A percentile compares a stretch with the other conserved stretches of the same genome.
phyloP scores from a whole-genome alignment of 768 basidiomycete species.

The Boletus patriciae region DNA sequence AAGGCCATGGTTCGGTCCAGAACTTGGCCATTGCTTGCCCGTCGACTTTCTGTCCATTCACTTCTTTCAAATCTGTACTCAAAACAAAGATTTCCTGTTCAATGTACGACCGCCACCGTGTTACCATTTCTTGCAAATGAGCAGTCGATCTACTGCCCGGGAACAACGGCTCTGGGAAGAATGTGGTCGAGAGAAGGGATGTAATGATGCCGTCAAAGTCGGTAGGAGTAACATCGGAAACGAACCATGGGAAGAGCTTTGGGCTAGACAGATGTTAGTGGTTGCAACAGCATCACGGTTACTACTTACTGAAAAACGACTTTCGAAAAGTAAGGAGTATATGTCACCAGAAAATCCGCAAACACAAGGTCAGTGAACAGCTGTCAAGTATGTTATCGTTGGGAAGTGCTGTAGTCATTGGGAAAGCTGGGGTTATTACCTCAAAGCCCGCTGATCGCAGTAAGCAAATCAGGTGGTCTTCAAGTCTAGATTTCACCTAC shows the following conservation, averaged over 20 bases:
- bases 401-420: neutral
- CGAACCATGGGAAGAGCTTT: slow-evolving; percentile 96
- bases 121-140: slow-evolving; percentile 59
- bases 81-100: slow-evolving; percentile 67
- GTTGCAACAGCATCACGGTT: neutral
- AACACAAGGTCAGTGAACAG: slow-evolving; percentile 92
- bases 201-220: slow-evolving; percentile 70
- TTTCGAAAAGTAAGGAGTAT: slow-evolving; percentile 76
- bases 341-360: slow-evolving; percentile 88
- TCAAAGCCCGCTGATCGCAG: slow-evolving; percentile 78
- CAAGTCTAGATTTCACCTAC: slow-evolving; percentile 38
- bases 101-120: slow-evolving; percentile 75
- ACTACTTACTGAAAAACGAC: slow-evolving; percentile 88
- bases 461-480: neutral
- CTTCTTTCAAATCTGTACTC: slow-evolving; percentile 41
- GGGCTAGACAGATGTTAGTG: slow-evolving; percentile 52
- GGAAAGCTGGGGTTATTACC: slow-evolving; percentile 40
- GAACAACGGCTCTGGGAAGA: slow-evolving; percentile 46
- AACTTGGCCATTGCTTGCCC: slow-evolving; percentile 43
- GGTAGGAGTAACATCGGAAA: slow-evolving; percentile 86
- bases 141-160: slow-evolving; percentile 29
- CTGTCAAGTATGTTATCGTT: slow-evolving; percentile 38
- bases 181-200: slow-evolving; percentile 55
- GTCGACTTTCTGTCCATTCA: slow-evolving; percentile 23
- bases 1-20: slow-evolving; percentile 75